Base-by-base conservation (phyloP, 805 yeast genomes). In the Starmerella sp. region DNA sequence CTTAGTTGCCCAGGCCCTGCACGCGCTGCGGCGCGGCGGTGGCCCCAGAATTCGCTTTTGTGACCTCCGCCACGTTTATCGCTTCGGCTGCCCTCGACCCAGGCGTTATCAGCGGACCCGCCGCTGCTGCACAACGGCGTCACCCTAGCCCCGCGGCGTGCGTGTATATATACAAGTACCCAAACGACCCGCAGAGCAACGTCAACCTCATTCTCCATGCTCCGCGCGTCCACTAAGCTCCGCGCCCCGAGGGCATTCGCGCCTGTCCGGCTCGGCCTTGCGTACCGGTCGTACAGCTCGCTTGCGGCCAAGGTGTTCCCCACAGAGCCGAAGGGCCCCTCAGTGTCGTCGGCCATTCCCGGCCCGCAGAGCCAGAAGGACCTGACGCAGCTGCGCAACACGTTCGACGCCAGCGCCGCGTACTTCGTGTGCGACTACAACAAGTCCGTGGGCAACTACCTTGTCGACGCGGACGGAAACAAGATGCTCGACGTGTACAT, bases 381-480 rank as follows among this genome's bases (percentile, higher is more conserved):
- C 43, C 71, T 83, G 57, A 71, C 72, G 36, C 66, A 80, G 11
- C 75, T 90, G 56, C 79, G 66, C 62, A 69, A 77, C 61, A 83
- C 82, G 28, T 83, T 81, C 58, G 95, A 86, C 66, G 70, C 83
- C 56, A 75, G 87, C 68, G 81, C 90, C 48, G 82, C 81, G 37
- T 83, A 84, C 73, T 84, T 84, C 67, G 72, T 84, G 53, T 86
- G 82, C 54, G 95, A 86, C 70, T 86, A 86, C 71, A 75, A 74
- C 52, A 83, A 83, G 68, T 84, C 93, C 2, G 54, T 65, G 37
- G 95, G 95, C 67, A 86, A 86, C 78, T 86, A 85, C 73, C 76
- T 86, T 48, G 83, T 76, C 52, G 95, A 86, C 65, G 84, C 76
- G 35, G 95, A 86, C 65, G 95, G 95, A 48, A 86, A 87, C 75